Conservation (phyloP, 148 eudicot species). For the Rhododendron ovatum region DNA sequence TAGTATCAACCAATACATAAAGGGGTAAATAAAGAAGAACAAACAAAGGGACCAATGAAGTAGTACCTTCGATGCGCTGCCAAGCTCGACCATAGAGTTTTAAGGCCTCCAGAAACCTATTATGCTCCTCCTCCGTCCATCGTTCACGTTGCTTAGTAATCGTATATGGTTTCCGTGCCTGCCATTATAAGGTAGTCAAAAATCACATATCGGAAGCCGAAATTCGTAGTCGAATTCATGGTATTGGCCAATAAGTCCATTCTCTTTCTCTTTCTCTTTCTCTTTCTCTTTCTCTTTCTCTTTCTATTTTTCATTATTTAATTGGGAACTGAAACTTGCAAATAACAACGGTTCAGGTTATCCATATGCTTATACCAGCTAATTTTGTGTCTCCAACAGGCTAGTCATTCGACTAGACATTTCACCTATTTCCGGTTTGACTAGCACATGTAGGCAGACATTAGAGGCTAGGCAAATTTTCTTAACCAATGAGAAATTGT, state of each 20-base stretch:
- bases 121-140: constrained; percentile 99
- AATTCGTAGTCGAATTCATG: not conserved
- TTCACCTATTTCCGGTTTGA: not conserved
- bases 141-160: constrained; percentile 97
- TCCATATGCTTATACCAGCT: not conserved
- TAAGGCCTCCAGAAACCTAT: constrained; percentile 87
- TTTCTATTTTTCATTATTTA: not conserved
- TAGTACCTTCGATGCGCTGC: constrained; percentile 95
- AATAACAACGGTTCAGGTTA: not conserved
- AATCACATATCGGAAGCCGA: not conserved
- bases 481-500: not conserved
- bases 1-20: not conserved
- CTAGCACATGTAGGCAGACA: not conserved
- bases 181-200: constrained; percentile 9
- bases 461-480: not conserved
- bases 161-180: constrained; percentile 95
- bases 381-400: not conserved
- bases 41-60: constrained; percentile 2
- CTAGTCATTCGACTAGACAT: not conserved
- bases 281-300: not conserved
- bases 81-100: constrained; percentile 98
- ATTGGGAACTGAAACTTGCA: not conserved
- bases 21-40: not conserved
- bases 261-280: not conserved
- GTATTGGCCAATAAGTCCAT: not conserved